Base-by-base conservation (phyloP, 2,329 filamentous ascomycete species). In the Epichloe aotearoae region DNA sequence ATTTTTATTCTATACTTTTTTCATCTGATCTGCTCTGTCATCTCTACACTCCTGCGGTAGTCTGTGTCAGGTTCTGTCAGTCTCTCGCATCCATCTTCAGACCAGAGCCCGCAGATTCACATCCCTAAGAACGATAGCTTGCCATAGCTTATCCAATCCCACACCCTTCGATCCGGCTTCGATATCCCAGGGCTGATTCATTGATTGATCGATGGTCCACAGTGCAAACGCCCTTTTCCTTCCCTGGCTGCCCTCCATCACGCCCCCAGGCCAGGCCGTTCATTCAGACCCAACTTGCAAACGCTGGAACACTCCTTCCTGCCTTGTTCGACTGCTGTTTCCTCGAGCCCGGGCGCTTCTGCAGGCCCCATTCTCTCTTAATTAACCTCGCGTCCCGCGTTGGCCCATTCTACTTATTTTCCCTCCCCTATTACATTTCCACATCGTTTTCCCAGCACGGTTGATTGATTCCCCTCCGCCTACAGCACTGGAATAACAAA, bases 381-480 rank as follows among this genome's bases (percentile, higher is more conserved):
- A 43, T 30, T 33, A 41, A 14, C 39, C 30, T 41, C 45, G 39
- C 44, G 39, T 51, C 50, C 50, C 50, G 30, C 49, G 47, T 37
- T 37, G 15, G 33, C 17, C 43, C 30, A 12, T 23, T 42, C n/a
- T 23, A 44, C 33, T 39, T 45, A n/a, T 30, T 20, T 49, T 3
- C 26, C 8, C 7, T 30, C 8, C 26, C 26, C 8, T 30, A 10
- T 10, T 44, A 17, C 40, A 39, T 14, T 30, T 19, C 38, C 36
- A 26, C 40, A 39, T 34, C 33, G n/a, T 17, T 41, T 23, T n/a
- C 5, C 17, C 19, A 12, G 11, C 41, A 43, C 41, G 1, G 3
- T 26, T 26, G 26, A 10, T 30, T 10, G 26, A 30, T 30, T 30
- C 8, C 26, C 8, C 17, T 49, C 7, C n/a, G 4, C 23, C 34